Conservation (phyloP, 2,329 filamentous ascomycete genomes). For the Verticillium tricorpus region DNA sequence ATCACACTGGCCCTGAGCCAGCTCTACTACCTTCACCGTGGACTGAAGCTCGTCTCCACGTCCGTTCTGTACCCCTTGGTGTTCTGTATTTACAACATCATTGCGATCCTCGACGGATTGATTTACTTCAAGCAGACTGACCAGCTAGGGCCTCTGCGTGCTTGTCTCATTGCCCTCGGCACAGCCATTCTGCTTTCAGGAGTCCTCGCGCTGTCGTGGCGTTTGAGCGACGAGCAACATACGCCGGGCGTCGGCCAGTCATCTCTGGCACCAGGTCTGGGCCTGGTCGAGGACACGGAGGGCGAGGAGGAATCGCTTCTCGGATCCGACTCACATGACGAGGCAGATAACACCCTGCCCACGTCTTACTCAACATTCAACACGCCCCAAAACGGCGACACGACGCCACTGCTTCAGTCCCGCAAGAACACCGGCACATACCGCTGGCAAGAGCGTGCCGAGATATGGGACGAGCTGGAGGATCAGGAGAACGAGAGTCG, state of each 20-base stretch:
- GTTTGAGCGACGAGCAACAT: slow-evolving; percentile 73
- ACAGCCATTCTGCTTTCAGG: slow-evolving; percentile 82
- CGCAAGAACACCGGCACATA: slow-evolving; percentile 41
- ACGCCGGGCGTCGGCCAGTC: slow-evolving; percentile 59
- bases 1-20: slow-evolving; percentile 80
- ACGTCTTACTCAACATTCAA: slow-evolving; percentile 47
- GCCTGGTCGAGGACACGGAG: slow-evolving; percentile 67
- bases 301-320: slow-evolving; percentile 55
- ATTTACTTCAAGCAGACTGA: slow-evolving; percentile 94
- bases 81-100: slow-evolving; percentile 99
- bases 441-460: slow-evolving; percentile 63
- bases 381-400: slow-evolving; percentile 27
- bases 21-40: slow-evolving; percentile 91
- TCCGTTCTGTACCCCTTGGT: slow-evolving; percentile 95
- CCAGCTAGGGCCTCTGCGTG: slow-evolving; percentile 69
- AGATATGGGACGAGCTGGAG: slow-evolving; percentile 86
- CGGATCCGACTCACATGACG: slow-evolving; percentile 40
- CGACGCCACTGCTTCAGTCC: slow-evolving; percentile 31
- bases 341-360: slow-evolving; percentile 31
- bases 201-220: slow-evolving; percentile 89
- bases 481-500: slow-evolving; percentile 55
- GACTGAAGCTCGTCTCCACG: slow-evolving; percentile 90
- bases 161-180: slow-evolving; percentile 77
- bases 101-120: slow-evolving; percentile 92
- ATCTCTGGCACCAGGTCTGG: slow-evolving; percentile 75